Percentiles rank a stretch among this genome's conserved stretches.
Evolutionary conservation across 148 eudicot species (phyloP).

Genomic region (Talinum fruticosum): DNA sequence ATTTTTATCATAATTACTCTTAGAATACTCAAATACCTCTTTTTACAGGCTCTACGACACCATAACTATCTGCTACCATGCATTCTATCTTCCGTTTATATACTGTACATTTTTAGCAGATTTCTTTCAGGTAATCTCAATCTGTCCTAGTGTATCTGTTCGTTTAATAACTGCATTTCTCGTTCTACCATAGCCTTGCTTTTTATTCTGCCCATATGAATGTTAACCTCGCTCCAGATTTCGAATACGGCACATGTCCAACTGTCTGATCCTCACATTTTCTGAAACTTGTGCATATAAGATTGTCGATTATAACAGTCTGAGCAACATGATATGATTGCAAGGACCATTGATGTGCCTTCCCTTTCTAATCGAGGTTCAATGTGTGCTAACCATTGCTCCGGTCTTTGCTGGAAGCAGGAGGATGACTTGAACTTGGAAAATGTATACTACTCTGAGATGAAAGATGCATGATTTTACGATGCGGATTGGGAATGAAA

Average conservation of each 20-base stretch:
- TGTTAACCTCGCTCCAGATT: neutral
- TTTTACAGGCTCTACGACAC: conserved; percentile 56
- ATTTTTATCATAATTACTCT: conserved; percentile 1
- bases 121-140: conserved; percentile 52
- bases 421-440: conserved; percentile 66
- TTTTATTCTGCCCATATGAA: neutral
- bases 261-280: too few species aligned
- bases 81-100: conserved; percentile 63
- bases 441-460: conserved; percentile 72
- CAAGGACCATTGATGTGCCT: neutral
- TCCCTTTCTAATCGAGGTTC: neutral
- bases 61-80: conserved; percentile 63
- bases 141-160: neutral
- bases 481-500: conserved; percentile 58
- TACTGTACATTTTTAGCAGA: conserved; percentile 69
- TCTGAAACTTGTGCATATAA: neutral
- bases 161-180: neutral
- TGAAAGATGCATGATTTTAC: conserved; percentile 76
- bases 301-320: neutral
- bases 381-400: conserved; percentile 10
- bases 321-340: too few species aligned
- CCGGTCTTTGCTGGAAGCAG: conserved; percentile 28
- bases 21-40: neutral
- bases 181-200: neutral
- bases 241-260: too few species aligned